Evolutionary conservation across 306 rosid genomes (phyloP).

Genomic region (Cicer cuneatum): DNA sequence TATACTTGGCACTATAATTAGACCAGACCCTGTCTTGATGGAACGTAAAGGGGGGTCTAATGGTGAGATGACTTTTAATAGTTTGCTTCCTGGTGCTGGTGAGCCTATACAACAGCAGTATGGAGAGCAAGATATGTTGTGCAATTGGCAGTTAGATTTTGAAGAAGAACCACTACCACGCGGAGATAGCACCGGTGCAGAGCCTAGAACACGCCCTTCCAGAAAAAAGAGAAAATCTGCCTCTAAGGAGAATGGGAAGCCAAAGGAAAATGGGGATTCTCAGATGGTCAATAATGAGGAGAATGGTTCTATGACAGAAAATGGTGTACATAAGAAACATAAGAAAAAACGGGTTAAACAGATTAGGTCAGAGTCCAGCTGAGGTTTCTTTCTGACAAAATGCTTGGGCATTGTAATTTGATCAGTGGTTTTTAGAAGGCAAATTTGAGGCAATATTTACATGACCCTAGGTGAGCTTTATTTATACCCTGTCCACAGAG

Average conservation of each 20-base stretch:
- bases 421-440: slow-evolving; percentile 23
- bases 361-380: slow-evolving; percentile 18
- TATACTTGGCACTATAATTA: slow-evolving; percentile 93
- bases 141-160: slow-evolving; percentile 79
- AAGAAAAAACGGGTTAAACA: slow-evolving; percentile 39
- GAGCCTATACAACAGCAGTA: slow-evolving; percentile 59
- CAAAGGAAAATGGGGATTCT: slow-evolving; percentile 49
- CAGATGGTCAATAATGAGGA: slow-evolving; percentile 45
- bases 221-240: slow-evolving; percentile 67
- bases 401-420: slow-evolving; percentile 30
- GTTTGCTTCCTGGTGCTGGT: slow-evolving; percentile 96
- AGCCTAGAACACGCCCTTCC: slow-evolving; percentile 48
- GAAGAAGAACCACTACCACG: slow-evolving; percentile 87
- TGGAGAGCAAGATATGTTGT: slow-evolving; percentile 58
- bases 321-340: slow-evolving; percentile 45
- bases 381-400: not conserved
- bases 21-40: slow-evolving; percentile 74
- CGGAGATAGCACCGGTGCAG: slow-evolving; percentile 45
- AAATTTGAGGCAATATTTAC: slow-evolving; percentile 32
- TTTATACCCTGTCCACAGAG: not conserved
- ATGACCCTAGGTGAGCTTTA: slow-evolving; percentile 19
- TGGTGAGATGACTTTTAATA: slow-evolving; percentile 70
- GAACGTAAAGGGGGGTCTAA: slow-evolving; percentile 82
- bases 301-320: slow-evolving; percentile 56
- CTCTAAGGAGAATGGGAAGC: slow-evolving; percentile 61